phyloP scores from a whole-genome alignment of 176 grass and related monocot species.

The Musa troglodytarum region DNA sequence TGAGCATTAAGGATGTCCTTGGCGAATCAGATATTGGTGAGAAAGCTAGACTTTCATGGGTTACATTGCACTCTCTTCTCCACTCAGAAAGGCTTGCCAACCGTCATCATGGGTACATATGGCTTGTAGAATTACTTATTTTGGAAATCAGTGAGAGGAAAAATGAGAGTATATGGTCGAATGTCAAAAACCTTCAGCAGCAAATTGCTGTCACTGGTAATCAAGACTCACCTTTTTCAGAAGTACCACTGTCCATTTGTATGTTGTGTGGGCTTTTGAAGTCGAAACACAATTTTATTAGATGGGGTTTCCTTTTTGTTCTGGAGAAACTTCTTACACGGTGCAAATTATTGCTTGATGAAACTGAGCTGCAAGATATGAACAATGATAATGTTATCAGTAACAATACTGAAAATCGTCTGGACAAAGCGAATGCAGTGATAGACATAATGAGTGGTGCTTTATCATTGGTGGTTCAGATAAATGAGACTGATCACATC shows the following conservation, averaged over 20 bases:
- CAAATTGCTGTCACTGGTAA: constrained; percentile 77
- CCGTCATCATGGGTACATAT: constrained; percentile 97
- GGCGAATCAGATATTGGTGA: constrained; percentile 44
- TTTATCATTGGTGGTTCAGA: constrained; percentile 79
- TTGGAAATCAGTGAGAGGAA: constrained; percentile 78
- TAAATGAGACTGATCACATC: constrained; percentile 92
- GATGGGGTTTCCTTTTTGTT: constrained; percentile 90
- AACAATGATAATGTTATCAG: constrained; percentile 17
- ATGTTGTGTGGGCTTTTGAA: constrained; percentile 87
- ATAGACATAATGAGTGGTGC: constrained; percentile 93
- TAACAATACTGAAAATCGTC: constrained; percentile 39
- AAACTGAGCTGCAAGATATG: constrained; percentile 55
- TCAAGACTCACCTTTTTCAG: constrained; percentile 56
- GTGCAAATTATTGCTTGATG: constrained; percentile 93
- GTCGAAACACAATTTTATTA: constrained; percentile 92
- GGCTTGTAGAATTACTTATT: constrained; percentile 90
- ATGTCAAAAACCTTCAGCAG: constrained; percentile 69
- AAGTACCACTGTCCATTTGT: constrained; percentile 80
- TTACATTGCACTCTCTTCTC: constrained; percentile 80
- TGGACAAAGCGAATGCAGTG: constrained; percentile 76
- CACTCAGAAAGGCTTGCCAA: constrained; percentile 73
- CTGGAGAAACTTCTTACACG: constrained; percentile 91
- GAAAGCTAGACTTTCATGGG: constrained; percentile 73
- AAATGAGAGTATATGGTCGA: constrained; percentile 63
- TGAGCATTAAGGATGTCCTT: constrained; percentile 65